These are phyloP conservation scores for Rossbeevera mucosa DNA, from an alignment of 768 basidiomycete species.

Conservation along the genomic window DNA sequence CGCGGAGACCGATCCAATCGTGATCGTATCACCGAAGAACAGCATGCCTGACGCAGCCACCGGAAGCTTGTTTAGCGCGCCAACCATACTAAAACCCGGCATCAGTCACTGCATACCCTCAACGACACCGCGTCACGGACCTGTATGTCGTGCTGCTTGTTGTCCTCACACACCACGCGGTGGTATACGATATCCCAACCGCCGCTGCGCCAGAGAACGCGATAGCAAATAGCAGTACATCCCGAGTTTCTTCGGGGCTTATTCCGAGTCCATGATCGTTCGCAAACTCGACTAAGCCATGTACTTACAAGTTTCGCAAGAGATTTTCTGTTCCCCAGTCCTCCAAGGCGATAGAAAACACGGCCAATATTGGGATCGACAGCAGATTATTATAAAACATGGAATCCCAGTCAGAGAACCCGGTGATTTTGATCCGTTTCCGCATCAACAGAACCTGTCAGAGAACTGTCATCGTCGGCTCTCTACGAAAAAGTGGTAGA, in stretches of 20 bases:
- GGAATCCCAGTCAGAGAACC: conserved; percentile 97
- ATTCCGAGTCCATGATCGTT: background rate
- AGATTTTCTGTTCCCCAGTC: conserved; percentile 85
- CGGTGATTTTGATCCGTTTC: conserved; percentile 90
- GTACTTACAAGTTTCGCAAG: conserved; percentile 80
- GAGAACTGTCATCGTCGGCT: background rate
- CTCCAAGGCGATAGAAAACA: conserved; percentile 82
- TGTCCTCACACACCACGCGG: conserved; percentile 95
- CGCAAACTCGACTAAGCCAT: background rate
- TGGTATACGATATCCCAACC: conserved; percentile 96
- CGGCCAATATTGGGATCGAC: conserved; percentile 82
- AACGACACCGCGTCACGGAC: conserved; percentile 33
- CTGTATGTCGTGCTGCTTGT: conserved; percentile 99
- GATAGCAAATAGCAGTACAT: conserved; percentile 78
- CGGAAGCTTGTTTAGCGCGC: conserved; percentile 94
- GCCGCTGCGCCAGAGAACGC: conserved; percentile 97
- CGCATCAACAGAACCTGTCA: conserved; percentile 89
- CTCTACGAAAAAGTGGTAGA: background rate
- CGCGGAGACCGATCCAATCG: conserved; percentile 83
- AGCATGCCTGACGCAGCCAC: conserved; percentile 98
- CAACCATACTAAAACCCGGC: conserved; percentile 71
- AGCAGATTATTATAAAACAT: conserved; percentile 99
- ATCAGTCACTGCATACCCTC: conserved; percentile 6
- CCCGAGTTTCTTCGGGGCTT: conserved; percentile 81
- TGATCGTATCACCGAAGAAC: conserved; percentile 91